These are phyloP conservation scores for Glycine tomentella DNA, from an alignment of 306 rosid species.

Conservation along the genomic window DNA sequence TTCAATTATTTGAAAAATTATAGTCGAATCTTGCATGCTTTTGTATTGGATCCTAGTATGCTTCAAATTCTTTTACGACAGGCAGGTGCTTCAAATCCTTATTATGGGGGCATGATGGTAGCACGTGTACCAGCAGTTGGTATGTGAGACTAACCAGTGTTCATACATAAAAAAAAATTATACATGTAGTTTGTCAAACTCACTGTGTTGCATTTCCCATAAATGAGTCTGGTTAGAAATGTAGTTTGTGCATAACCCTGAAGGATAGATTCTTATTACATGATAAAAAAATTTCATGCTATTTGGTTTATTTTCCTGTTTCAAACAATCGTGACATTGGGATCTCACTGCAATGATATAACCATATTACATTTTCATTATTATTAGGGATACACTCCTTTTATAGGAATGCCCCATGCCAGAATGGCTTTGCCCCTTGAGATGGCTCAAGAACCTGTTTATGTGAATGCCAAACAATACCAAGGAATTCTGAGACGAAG, in stretches of 20 bases:
- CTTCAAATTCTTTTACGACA: conserved; percentile 49
- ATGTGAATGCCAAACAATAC: conserved; percentile 93
- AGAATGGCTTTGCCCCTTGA: conserved; percentile 96
- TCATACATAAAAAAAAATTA: background rate
- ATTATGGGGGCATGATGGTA: conserved; percentile 74
- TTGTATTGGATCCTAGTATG: conserved; percentile 33
- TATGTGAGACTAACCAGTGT: conserved; percentile 39
- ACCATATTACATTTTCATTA: conserved; percentile 12
- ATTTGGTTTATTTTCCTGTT: background rate
- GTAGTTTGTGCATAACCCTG: background rate
- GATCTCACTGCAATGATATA: conserved; percentile 12
- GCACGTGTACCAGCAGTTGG: no score
- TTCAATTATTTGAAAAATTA: conserved; percentile 9
- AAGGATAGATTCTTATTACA: conserved; percentile 15
- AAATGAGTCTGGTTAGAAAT: background rate
- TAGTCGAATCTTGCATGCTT: conserved; percentile 23
- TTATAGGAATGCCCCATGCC: conserved; percentile 78
- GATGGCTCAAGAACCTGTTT: conserved; percentile 94
- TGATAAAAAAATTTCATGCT: background rate
- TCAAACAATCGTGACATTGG: background rate
- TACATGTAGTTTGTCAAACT: conserved; percentile 8
- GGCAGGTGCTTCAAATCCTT: conserved; percentile 82
- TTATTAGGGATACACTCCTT: conserved; percentile 83
- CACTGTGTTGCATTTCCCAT: conserved; percentile 10
- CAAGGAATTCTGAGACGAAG: conserved; percentile 88